Percentiles rank a stretch among this genome's conserved stretches.
Conservation (phyloP, 768 basidiomycete genomes). For the Trametes maxima region DNA sequence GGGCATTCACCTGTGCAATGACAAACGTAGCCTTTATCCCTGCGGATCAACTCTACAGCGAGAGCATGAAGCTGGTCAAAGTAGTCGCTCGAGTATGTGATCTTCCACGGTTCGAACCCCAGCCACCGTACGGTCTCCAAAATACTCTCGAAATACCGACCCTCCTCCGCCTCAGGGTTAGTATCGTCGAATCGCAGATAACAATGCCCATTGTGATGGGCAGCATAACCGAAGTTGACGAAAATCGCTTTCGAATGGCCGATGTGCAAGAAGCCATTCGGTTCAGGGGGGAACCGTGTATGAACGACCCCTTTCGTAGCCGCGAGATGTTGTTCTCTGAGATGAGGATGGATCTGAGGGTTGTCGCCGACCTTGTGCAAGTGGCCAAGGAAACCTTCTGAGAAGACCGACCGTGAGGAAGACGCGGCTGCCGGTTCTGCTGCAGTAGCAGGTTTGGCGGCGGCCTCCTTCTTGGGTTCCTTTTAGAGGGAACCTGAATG, state of each 20-base stretch:
- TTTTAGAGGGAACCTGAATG: constrained; percentile 23
- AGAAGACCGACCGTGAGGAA: constrained; percentile 72
- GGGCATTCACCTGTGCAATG: constrained; percentile 85
- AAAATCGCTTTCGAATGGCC: constrained; percentile 99
- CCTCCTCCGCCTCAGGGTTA: constrained; percentile 98
- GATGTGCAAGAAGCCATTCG: constrained; percentile 94
- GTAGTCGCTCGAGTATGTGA: constrained; percentile 98
- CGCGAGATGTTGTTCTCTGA: constrained; percentile 81
- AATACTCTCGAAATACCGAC: constrained; percentile 93
- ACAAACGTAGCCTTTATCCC: constrained; percentile 94
- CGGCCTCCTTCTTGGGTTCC: constrained; percentile 53
- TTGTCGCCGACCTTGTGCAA: constrained; percentile 95
- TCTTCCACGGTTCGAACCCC: constrained; percentile 97
- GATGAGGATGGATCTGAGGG: constrained; percentile 75
- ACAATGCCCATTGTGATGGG: constrained; percentile 87
- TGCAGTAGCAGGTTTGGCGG: constrained; percentile 35
- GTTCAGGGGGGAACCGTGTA: constrained; percentile 98
- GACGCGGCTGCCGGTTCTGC: constrained; percentile 40
- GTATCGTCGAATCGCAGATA: constrained; percentile 98
- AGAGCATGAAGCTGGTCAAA: constrained; percentile 86
- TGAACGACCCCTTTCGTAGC: constrained; percentile 82
- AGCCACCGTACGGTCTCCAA: constrained; percentile 95
- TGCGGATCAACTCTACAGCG: constrained; percentile 84
- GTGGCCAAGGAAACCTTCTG: constrained; percentile 90
- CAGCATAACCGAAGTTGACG: constrained; percentile 98